Evolutionary conservation across 2,329 filamentous ascomycete species (phyloP), one percentile per base, ranked within the genome.

Genomic region (Hirsutella thompsonii): DNA sequence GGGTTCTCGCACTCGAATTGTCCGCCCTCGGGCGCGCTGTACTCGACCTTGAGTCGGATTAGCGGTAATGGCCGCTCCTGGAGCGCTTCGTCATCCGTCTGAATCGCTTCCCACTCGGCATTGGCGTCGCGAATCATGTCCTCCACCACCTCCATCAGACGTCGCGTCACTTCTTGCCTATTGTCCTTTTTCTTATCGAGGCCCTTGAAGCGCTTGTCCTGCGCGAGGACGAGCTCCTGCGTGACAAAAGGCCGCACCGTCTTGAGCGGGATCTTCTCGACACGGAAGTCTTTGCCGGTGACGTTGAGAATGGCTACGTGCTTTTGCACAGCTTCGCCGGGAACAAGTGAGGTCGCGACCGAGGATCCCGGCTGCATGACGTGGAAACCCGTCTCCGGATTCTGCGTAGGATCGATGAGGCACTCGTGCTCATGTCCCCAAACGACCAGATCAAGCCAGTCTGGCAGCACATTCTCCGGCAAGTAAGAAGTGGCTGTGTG

Each of bases 391-490:
- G 82, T 94, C 54, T 94, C 87, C 0, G 83, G 76, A 52, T 96
- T 98, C 37, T 79, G 69, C 1, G 69, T 67, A 0, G 92, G 92
- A 36, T 94, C 80, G 47, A 98, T 94, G 8, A 90, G 59, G 55
- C 92, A 98, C 59, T 98, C 90, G 55, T 98, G 92, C 60, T 98
- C 92, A 54, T 98, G 92, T 3, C 92, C 92, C 92, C 92, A 98
- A 39, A 98, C 74, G 0, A 98, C 78, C 4, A 98, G 70, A 55
- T 98, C 83, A 47, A 98, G 67, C 65, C 93, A 96, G 16, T 87
- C 80, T 0, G 92, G 93, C 0, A 98, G 68, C 52, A 95, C 92
- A 51, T 83, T 87, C 55, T 98, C 93, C 0, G 93, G 90, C 0
- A 98, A 72, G 55, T 94, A 96, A n/a, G 85, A 82, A 0, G 90